These are phyloP conservation scores for Epichloe sylvatica DNA, from an alignment of 2,329 filamentous ascomycete genomes.

Conservation along the genomic window DNA sequence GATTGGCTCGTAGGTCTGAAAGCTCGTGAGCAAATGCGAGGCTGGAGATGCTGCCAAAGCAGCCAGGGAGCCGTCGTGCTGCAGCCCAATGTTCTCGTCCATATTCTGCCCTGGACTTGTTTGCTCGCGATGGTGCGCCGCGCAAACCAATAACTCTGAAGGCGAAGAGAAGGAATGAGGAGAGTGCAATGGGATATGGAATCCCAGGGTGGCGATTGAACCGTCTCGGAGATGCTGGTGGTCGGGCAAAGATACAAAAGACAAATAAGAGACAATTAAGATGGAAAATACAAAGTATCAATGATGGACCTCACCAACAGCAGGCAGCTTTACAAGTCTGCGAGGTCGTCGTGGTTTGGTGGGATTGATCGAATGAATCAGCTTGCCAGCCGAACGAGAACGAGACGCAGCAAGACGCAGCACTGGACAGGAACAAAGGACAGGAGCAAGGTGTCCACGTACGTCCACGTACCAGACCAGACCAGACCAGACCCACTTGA, in stretches of 20 bases:
- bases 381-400: too few species aligned
- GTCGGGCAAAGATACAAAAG: neutral
- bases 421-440: too few species aligned
- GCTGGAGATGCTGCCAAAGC: conserved; percentile 19
- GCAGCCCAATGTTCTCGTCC: conserved; percentile 26
- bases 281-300: neutral
- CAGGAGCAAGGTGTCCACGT: too few species aligned
- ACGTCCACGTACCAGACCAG: too few species aligned
- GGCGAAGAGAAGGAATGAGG: neutral
- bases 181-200: neutral
- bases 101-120: conserved; percentile 12
- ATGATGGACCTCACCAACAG: neutral
- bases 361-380: neutral
- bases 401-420: too few species aligned
- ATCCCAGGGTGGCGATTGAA: neutral
- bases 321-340: neutral
- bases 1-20: conserved; percentile 48
- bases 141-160: neutral
- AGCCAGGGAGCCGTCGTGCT: conserved; percentile 17
- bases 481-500: too few species aligned
- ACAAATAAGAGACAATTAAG: neutral
- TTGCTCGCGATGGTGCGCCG: neutral
- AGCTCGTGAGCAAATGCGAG: conserved; percentile 22
- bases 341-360: neutral
- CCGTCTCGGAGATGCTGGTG: neutral